Base-by-base conservation (phyloP, 1,284 basidiomycete genomes). In the Marasmius fiardii region DNA sequence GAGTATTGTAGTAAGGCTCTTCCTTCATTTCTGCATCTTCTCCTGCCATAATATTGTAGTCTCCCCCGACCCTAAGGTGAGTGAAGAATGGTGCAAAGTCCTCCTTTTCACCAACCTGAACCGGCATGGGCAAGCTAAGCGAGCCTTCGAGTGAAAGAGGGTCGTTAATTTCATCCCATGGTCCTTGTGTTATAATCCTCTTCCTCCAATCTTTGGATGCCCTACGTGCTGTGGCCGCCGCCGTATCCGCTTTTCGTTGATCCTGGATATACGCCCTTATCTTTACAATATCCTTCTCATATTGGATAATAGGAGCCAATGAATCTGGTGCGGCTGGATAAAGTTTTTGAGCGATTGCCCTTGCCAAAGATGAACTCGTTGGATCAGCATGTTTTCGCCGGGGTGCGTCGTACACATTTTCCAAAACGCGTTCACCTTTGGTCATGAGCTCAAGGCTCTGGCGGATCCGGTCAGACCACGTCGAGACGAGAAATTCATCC, bases 61-160 rank as follows among this genome's bases (percentile, higher is more conserved):
- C 47, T 33, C 39, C 53, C 21, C 43, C 48, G 3, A 33, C 23
- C 54, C 23, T 50, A 3, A 54, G 37, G 56, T 56, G 41, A n/a
- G 44, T 18, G 12, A 43, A 61, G 50, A 50, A 63, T 28, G 55
- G 59, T 43, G 52, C 56, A 51, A 35, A 58, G 37, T 41, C 56
- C 51, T 63, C 61, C 1, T 56, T 50, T n/a, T 54, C 54, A 37
- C 60, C 58, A 45, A 63, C 61, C 35, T 58, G 35, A 0, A 63
- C 62, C 6, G 62, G 62, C 62, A 60, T 60, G 3, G 62, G 60
- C 8, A 57, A 23, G 21, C 61, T 57, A 10, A 23, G 41, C 3
- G 59, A 50, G 6, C 62, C 62, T 8, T 58, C 60, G 3, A 63
- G 24, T 3, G 62, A 60, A 6, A 63, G 43, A 20, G 60, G 60